A percentile compares a stretch with the other conserved stretches of the same genome.
phyloP scores from a whole-genome alignment of 73 alveolate species.

The Loxodes magnus region DNA sequence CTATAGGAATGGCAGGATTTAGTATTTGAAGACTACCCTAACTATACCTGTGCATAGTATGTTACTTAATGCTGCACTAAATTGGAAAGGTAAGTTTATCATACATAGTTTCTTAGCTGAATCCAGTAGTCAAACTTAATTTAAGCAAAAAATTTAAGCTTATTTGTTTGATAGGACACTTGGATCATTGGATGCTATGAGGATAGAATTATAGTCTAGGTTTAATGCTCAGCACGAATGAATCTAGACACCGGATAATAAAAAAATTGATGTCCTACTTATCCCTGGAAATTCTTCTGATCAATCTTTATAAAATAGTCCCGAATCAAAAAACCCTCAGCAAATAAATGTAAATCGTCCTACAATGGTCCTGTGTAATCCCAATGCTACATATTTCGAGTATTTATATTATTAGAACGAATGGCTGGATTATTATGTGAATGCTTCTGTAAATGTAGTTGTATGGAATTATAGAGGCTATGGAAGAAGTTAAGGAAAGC shows the following conservation, averaged over 20 bases:
- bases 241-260: constrained; percentile 54
- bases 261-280: constrained; percentile 44
- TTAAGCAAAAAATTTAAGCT: constrained; percentile 1
- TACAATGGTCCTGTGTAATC: constrained; percentile 47
- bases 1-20: neutral
- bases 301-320: constrained; percentile 49
- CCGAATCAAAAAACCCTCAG: constrained; percentile 55
- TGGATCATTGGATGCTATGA: constrained; percentile 21
- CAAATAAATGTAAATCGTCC: constrained; percentile 37
- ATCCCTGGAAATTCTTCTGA: constrained; percentile 38
- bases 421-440: constrained; percentile 37
- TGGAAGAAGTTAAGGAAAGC: constrained; percentile 49
- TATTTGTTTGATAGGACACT: constrained; percentile 18
- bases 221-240: constrained; percentile 9
- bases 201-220: constrained; percentile 11
- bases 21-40: constrained; percentile 7
- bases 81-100: neutral
- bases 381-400: constrained; percentile 58
- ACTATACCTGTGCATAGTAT: neutral
- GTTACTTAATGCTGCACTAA: neutral
- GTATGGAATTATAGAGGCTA: constrained; percentile 61
- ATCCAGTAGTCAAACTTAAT: neutral
- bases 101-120: constrained; percentile 3
- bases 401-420: constrained; percentile 24
- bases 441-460: constrained; percentile 27